Conservation (phyloP, 164 flowering plant species). For the Aristolochia contorta region DNA sequence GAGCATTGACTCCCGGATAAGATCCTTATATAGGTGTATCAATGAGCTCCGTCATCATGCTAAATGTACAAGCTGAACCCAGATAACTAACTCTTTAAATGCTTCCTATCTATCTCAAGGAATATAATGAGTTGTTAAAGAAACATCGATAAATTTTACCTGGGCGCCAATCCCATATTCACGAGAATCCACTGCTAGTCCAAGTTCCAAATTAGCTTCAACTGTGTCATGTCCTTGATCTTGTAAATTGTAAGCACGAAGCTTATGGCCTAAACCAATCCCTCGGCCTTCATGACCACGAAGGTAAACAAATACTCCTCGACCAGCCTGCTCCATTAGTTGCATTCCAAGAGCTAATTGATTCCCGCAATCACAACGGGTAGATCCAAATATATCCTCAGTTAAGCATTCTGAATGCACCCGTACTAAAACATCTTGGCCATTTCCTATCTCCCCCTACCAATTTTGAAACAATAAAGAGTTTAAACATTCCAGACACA, state of each 20-base stretch:
- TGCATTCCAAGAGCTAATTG: slow-evolving; percentile 84
- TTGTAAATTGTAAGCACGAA: slow-evolving; percentile 80
- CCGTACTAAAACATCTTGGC: slow-evolving; percentile 77
- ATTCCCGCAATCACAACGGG: slow-evolving; percentile 81
- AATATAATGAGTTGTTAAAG: too few species aligned
- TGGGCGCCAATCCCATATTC: slow-evolving; percentile 95
- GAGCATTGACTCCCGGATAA: too few species aligned
- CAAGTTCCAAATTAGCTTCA: slow-evolving; percentile 87
- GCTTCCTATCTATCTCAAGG: too few species aligned
- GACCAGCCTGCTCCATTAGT: slow-evolving; percentile 59
- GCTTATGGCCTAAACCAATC: slow-evolving; percentile 86
- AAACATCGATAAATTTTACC: slow-evolving; percentile 22
- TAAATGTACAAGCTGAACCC: too few species aligned
- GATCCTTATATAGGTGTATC: too few species aligned
- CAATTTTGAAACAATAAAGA: slow-evolving; percentile 1
- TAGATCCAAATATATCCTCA: slow-evolving; percentile 87
- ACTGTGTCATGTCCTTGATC: slow-evolving; percentile 95
- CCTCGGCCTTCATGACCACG: slow-evolving; percentile 96
- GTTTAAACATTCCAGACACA: not conserved
- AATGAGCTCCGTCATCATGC: too few species aligned
- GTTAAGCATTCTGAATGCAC: slow-evolving; percentile 90
- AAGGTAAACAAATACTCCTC: slow-evolving; percentile 74
- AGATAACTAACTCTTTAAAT: too few species aligned
- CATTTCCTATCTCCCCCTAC: slow-evolving; percentile 74
- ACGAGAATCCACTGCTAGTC: slow-evolving; percentile 75